These are phyloP conservation scores for Aspergillus campestris DNA, from an alignment of 495 filamentous ascomycete species.

Conservation along the genomic window DNA sequence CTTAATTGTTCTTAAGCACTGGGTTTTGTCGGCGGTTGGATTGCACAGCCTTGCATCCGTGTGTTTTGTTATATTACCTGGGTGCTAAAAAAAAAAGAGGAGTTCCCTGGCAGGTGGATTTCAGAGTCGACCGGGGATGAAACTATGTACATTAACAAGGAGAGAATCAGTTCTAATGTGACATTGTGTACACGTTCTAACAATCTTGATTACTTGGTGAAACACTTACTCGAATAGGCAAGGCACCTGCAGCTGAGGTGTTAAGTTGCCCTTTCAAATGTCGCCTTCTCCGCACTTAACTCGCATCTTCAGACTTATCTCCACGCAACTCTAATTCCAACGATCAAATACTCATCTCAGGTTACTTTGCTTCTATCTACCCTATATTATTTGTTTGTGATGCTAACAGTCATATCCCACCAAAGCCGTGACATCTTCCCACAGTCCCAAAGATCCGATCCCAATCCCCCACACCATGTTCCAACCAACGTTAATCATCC, in stretches of 20 bases:
- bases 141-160: slow-evolving; percentile 37
- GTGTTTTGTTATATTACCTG: slow-evolving; percentile 7
- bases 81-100: slow-evolving; percentile 10
- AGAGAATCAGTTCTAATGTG: slow-evolving; percentile 32
- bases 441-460: no score
- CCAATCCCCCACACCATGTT: slow-evolving; percentile 11
- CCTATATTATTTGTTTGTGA: no score
- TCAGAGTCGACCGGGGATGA: slow-evolving; percentile 11
- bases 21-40: slow-evolving; percentile 25
- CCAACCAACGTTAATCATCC: slow-evolving; percentile 69
- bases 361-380: no score
- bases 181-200: slow-evolving; percentile 11
- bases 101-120: slow-evolving; percentile 3
- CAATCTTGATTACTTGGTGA: neutral
- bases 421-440: neutral
- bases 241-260: no score
- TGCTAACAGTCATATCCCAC: neutral
- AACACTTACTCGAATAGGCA: no score
- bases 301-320: no score
- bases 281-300: no score
- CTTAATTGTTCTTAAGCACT: slow-evolving; percentile 23
- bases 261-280: no score
- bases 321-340: no score
- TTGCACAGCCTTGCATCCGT: slow-evolving; percentile 19
- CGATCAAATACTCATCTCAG: no score